A percentile compares a stretch with the other conserved stretches of the same genome.
Evolutionary conservation across 2,329 filamentous ascomycete species (phyloP).

Genomic region (Clonostachys rosea): DNA sequence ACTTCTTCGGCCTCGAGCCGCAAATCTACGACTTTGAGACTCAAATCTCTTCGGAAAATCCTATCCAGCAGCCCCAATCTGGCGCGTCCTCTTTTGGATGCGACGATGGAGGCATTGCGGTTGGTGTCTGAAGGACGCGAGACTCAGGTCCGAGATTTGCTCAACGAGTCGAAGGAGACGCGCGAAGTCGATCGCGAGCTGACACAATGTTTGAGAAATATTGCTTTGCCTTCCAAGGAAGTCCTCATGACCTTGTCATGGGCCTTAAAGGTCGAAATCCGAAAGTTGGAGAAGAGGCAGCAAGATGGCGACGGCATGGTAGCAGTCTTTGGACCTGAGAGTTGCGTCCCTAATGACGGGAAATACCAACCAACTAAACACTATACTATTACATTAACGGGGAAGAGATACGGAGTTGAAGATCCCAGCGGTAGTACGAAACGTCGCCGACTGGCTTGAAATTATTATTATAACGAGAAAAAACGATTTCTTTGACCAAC

Average conservation of each 20-base stretch:
- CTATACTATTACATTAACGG: too few relatives aligned
- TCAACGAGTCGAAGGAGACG: constrained; percentile 16
- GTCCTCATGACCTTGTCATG: constrained; percentile 42
- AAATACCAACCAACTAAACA: too few relatives aligned
- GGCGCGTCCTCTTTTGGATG: constrained; percentile 70
- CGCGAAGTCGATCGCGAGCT: constrained; percentile 20
- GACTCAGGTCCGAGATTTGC: constrained; percentile 33
- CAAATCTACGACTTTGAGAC: constrained; percentile 51
- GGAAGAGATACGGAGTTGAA: too few relatives aligned
- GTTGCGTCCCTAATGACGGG: constrained; percentile 7
- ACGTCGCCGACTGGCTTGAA: not conserved
- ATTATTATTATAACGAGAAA: too few relatives aligned
- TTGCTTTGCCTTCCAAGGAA: constrained; percentile 39
- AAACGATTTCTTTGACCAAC: too few relatives aligned
- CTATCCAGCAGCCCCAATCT: constrained; percentile 69
- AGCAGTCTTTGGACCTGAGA: constrained; percentile 8
- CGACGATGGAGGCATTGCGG: constrained; percentile 71
- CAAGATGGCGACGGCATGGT: too few relatives aligned
- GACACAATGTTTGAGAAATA: constrained; percentile 27
- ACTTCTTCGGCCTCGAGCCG: constrained; percentile 40
- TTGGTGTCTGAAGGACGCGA: constrained; percentile 58
- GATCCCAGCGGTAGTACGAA: not conserved
- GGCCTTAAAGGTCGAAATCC: constrained; percentile 36
- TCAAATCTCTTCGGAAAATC: constrained; percentile 58
- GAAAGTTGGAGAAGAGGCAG: constrained; percentile 18